These are phyloP conservation scores for Talaromyces sp. DNA, from an alignment of 2,329 filamentous ascomycete genomes.

Conservation along the genomic window DNA sequence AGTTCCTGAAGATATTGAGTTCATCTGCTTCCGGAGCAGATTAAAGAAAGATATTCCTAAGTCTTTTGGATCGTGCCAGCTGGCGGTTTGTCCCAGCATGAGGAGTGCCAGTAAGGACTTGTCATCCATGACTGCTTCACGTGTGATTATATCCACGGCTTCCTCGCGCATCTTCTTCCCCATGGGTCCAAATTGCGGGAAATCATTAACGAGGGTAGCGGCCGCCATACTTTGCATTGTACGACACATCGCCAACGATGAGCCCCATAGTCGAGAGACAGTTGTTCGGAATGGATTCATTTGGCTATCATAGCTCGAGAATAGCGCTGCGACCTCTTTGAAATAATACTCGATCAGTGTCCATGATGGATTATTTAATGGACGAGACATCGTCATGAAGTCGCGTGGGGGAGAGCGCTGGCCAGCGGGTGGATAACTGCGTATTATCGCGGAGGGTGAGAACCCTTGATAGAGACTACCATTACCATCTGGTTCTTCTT, in stretches of 20 bases:
- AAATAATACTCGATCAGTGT: slow-evolving; percentile 66
- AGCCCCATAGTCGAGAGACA: slow-evolving; percentile 60
- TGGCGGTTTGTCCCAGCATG: slow-evolving; percentile 61
- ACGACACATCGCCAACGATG: slow-evolving; percentile 61
- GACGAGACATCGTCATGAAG: slow-evolving; percentile 41
- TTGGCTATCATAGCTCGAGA: slow-evolving; percentile 66
- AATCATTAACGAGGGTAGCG: slow-evolving; percentile 61
- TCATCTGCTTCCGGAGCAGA: slow-evolving; percentile 43
- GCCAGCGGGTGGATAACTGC: slow-evolving; percentile 33
- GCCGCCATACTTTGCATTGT: slow-evolving; percentile 68
- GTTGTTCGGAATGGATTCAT: slow-evolving; percentile 65
- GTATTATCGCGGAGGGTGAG: slow-evolving; percentile 36
- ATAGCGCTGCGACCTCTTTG: slow-evolving; percentile 62
- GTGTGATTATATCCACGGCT: slow-evolving; percentile 55
- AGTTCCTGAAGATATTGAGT: slow-evolving; percentile 39
- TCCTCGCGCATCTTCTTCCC: slow-evolving; percentile 57
- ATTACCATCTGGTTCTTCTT: slow-evolving; percentile 15
- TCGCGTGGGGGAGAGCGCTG: slow-evolving; percentile 26
- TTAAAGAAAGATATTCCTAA: slow-evolving; percentile 59
- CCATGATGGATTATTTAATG: slow-evolving; percentile 54
- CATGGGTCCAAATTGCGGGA: slow-evolving; percentile 55
- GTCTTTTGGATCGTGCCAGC: slow-evolving; percentile 61
- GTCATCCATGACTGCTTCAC: slow-evolving; percentile 53
- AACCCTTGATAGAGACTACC: slow-evolving; percentile 28
- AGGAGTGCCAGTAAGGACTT: slow-evolving; percentile 61